phyloP scores from a whole-genome alignment of 2,329 filamentous ascomycete species.

The Periconia macrospinosa region DNA sequence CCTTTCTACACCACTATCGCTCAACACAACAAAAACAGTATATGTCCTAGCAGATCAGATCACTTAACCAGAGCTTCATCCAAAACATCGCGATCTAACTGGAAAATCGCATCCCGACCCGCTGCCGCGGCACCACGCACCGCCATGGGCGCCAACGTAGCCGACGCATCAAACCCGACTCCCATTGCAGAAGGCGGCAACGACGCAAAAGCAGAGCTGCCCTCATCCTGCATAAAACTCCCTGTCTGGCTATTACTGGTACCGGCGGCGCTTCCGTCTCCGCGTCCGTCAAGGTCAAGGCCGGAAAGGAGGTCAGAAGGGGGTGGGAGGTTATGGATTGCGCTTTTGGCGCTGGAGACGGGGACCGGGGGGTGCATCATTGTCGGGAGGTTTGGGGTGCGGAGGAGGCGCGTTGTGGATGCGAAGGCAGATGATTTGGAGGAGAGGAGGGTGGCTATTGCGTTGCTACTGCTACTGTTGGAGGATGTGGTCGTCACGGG shows the following conservation, averaged over 20 bases:
- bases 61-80: not conserved
- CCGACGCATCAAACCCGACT: not conserved
- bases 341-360: constrained; percentile 23
- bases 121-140: not conserved
- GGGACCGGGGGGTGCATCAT: constrained; percentile 36
- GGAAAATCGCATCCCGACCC: not conserved
- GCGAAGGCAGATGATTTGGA: not conserved
- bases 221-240: not conserved
- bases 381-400: constrained; percentile 33
- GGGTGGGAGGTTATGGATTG: constrained; percentile 34
- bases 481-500: not conserved
- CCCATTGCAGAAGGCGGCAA: not conserved
- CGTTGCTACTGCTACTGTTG: not conserved
- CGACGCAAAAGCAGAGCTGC: not conserved
- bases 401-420: constrained; percentile 11
- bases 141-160: constrained; percentile 2
- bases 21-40: too few relatives aligned
- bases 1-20: too few relatives aligned
- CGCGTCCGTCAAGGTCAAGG: constrained; percentile 17
- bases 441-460: not conserved
- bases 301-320: constrained; percentile 36
- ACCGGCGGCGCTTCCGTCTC: too few relatives aligned
- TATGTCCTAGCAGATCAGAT: too few relatives aligned
- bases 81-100: not conserved
- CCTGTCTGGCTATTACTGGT: not conserved